Evolutionary conservation across 345 rosid genomes (phyloP).

Genomic region (Sisymbrium altissimum): DNA sequence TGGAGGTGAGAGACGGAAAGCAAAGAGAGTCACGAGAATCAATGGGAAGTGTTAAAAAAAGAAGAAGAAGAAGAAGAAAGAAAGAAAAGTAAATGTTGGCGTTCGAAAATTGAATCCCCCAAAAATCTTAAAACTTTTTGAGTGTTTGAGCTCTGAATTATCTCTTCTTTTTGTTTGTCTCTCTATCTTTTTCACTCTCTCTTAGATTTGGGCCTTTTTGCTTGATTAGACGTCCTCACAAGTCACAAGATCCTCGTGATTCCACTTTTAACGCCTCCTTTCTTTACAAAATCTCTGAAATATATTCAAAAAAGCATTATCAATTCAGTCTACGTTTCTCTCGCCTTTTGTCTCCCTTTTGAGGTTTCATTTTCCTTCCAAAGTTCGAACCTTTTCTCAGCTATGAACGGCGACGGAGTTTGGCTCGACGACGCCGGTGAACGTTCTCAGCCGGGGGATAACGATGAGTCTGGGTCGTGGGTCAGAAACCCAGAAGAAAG

Average conservation of each 20-base stretch:
- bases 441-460: conserved; percentile 14
- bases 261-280: conserved; percentile 35
- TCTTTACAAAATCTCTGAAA: neutral
- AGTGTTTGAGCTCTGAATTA: conserved; percentile 8
- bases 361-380: neutral
- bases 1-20: conserved; percentile 26
- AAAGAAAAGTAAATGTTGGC: conserved; percentile 7
- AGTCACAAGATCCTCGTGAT: conserved; percentile 32
- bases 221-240: conserved; percentile 10
- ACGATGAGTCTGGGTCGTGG: conserved; percentile 38
- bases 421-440: conserved; percentile 45
- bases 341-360: conserved; percentile 34
- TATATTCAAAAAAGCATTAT: conserved; percentile 7
- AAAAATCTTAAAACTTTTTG: neutral
- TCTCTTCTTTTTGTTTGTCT: neutral
- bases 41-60: neutral
- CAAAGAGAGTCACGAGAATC: conserved; percentile 33
- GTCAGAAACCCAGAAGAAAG: conserved; percentile 60
- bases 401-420: conserved; percentile 49
- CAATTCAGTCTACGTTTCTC: conserved; percentile 11
- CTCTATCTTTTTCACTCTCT: neutral
- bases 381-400: conserved; percentile 20
- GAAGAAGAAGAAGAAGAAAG: neutral
- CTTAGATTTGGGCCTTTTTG: conserved; percentile 3
- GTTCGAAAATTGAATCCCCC: neutral